These are phyloP conservation scores for Rosa persica DNA, from an alignment of 306 rosid species.

Conservation along the genomic window DNA sequence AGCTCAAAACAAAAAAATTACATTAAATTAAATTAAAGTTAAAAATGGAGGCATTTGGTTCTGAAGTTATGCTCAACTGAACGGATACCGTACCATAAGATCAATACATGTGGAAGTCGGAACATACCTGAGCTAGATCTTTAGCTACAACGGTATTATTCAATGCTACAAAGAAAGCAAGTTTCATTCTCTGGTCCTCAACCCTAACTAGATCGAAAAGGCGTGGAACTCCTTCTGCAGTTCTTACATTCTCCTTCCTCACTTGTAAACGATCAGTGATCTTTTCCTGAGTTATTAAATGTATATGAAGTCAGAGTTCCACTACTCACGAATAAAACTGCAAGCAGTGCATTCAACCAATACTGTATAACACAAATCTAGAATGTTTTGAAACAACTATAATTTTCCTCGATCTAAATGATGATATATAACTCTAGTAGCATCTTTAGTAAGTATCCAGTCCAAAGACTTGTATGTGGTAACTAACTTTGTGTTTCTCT, in stretches of 20 bases:
- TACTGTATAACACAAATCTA: not conserved
- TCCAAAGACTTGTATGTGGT: not conserved
- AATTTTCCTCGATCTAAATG: not conserved
- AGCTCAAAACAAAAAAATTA: constrained; percentile 3
- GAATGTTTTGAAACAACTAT: not conserved
- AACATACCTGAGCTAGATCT: constrained; percentile 83
- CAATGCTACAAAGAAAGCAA: constrained; percentile 79
- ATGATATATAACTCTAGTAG: not conserved
- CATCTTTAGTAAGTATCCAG: constrained; percentile 5
- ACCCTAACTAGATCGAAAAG: constrained; percentile 83
- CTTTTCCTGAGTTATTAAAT: constrained; percentile 62
- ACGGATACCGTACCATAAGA: not conserved
- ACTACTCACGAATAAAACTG: constrained; percentile 5
- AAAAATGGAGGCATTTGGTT: not conserved
- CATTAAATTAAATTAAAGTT: no score
- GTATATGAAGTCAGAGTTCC: constrained; percentile 16
- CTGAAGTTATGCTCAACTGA: not conserved
- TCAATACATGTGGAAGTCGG: not conserved
- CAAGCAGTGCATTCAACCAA: not conserved
- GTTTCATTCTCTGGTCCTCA: constrained; percentile 76
- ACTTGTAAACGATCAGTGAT: constrained; percentile 57
- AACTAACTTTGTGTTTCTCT: not conserved
- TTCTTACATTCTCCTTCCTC: constrained; percentile 52
- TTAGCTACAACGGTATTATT: constrained; percentile 79
- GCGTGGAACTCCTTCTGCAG: constrained; percentile 88